phyloP scores from a whole-genome alignment of 1,139 yeast genomes.

The Scheffersomyces titani region DNA sequence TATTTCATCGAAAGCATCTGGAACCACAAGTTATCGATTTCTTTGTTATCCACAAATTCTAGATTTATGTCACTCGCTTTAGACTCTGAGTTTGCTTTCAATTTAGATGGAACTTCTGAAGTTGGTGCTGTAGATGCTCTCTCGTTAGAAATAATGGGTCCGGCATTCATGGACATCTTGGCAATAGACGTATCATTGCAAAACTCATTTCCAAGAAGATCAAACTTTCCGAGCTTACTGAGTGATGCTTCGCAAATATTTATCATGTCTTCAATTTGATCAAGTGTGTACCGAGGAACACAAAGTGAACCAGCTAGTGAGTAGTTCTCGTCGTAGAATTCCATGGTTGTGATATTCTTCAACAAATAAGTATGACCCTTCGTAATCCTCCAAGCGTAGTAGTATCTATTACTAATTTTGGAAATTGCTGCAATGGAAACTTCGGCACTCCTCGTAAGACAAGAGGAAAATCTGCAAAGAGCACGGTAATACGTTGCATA shows the following conservation, averaged over 20 bases:
- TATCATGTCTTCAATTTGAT: background rate
- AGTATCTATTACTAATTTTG: slow-evolving; percentile 12
- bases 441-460: slow-evolving; percentile 5
- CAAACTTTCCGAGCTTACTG: background rate
- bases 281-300: background rate
- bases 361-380: slow-evolving; percentile 9
- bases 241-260: background rate
- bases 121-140: background rate
- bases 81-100: background rate
- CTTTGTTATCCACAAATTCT: slow-evolving; percentile 26
- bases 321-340: slow-evolving; percentile 3
- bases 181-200: background rate
- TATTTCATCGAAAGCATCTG: slow-evolving; percentile 32
- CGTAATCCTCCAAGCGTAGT: slow-evolving; percentile 10
- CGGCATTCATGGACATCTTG: background rate
- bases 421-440: slow-evolving; percentile 5
- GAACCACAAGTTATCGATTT: slow-evolving; percentile 40
- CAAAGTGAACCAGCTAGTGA: background rate
- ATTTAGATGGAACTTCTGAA: background rate
- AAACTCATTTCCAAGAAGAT: background rate
- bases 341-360: slow-evolving; percentile 9
- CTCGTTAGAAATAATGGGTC: slow-evolving; percentile 4
- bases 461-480: slow-evolving; percentile 4
- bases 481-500: background rate
- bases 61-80: background rate